phyloP scores from a whole-genome alignment of 2,329 filamentous ascomycete species.

The Apiospora arundinis region DNA sequence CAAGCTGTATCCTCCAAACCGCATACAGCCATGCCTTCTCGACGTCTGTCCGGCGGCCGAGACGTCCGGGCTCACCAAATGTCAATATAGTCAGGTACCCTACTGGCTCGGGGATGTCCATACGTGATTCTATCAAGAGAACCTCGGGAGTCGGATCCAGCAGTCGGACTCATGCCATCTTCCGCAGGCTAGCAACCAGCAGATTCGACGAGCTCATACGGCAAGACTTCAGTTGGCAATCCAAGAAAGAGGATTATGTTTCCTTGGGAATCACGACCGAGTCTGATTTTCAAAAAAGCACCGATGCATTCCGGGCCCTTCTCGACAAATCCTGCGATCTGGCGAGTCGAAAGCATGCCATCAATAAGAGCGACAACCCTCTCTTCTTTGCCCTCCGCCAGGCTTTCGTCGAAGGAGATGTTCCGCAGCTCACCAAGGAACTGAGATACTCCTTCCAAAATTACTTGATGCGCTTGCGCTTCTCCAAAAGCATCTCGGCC shows the following conservation, averaged over 20 bases:
- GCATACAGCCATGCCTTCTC: slow-evolving; percentile 34
- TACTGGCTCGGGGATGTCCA: background rate
- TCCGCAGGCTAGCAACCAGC: slow-evolving; percentile 31
- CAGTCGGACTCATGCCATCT: slow-evolving; percentile 32
- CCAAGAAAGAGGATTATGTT: slow-evolving; percentile 36
- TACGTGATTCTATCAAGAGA: background rate
- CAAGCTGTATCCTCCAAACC: slow-evolving; percentile 30
- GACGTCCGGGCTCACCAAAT: background rate
- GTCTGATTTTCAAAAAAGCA: slow-evolving; percentile 52
- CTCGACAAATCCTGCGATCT: slow-evolving; percentile 53
- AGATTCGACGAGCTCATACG: slow-evolving; percentile 46
- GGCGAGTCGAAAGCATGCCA: slow-evolving; percentile 46
- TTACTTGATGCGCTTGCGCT: slow-evolving; percentile 63
- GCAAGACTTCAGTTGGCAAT: slow-evolving; percentile 34
- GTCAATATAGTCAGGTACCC: background rate
- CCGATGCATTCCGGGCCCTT: slow-evolving; percentile 51
- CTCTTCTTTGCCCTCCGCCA: slow-evolving; percentile 65
- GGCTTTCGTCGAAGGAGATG: slow-evolving; percentile 62
- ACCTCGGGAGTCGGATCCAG: background rate
- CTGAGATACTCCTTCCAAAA: slow-evolving; percentile 73
- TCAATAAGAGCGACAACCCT: slow-evolving; percentile 53
- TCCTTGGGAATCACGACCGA: slow-evolving; percentile 45
- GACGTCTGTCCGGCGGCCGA: slow-evolving; percentile 27
- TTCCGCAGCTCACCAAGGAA: slow-evolving; percentile 58
- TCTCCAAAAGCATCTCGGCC: slow-evolving; percentile 61